Evolutionary conservation across 495 filamentous ascomycete species (phyloP), one percentile per base, ranked within the genome.

Genomic region (Daldinia childiae): DNA sequence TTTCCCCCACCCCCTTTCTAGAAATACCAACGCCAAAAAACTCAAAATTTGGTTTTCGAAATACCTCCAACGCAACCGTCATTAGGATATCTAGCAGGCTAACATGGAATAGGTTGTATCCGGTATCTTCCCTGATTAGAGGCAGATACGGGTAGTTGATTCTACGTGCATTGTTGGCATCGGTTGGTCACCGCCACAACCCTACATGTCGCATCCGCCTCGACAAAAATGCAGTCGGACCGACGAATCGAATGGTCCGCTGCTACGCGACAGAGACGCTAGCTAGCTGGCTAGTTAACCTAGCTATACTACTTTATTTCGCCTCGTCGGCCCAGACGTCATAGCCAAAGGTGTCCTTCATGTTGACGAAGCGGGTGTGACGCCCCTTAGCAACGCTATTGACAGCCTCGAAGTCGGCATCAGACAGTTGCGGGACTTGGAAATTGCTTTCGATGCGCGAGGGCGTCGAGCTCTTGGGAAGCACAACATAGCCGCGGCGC

Each of bases 301-400:
- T 48, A 48, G 43, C 17, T 52, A 29, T 52, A 29, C 50, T 30
- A 17, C 24, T 54, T 17, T 54, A 54, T 54, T 54, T 54, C n/a
- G 76, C 58, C 73, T 87, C 85, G 48, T 80, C 83, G 4, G 84
- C 77, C 82, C 82, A 84, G 26, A 84, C 76, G 63, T 87, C 80
- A 55, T 82, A 84, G 12, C 85, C 83, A 73, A 87, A 87, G 1
- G 81, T 84, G 61, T 93, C 89, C 82, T 91, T 93, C 90, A 93
- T 93, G 79, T 93, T 92, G 43, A 93, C 90, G 76, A 93, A 93
- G 62, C 91, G 86, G 62, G 82, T 84, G 74, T 90, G 86, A 58
- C 79, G 67, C 30, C 78, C 90, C 80, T 73, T 74, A 3, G 82
- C 81, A 1, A 84, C 82, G 26, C 71, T 69, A 68, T 83, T 69